These are phyloP conservation scores for Colletotrichum liaoningense DNA, from an alignment of 2,329 filamentous ascomycete genomes.

Conservation along the genomic window DNA sequence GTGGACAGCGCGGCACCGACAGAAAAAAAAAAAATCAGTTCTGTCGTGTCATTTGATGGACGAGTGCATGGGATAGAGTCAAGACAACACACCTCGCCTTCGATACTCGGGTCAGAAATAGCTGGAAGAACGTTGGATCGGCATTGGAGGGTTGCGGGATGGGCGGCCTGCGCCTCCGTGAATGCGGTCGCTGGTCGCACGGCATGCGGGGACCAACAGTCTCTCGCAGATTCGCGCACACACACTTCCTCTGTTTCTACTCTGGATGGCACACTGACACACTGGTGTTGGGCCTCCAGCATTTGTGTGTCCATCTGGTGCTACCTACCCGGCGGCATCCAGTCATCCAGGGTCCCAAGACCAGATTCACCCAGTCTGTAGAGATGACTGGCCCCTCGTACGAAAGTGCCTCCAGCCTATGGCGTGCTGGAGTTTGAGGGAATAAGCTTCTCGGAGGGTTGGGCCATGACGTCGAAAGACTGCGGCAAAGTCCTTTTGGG, in stretches of 20 bases:
- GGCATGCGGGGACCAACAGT: constrained; percentile 10
- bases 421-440: constrained; percentile 26
- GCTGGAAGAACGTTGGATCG: constrained; percentile 12
- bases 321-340: background rate
- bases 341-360: background rate
- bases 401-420: constrained; percentile 3
- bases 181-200: constrained; percentile 2
- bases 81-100: constrained; percentile 5
- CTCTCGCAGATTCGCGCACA: background rate
- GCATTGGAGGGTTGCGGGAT: background rate
- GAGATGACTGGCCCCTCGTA: background rate
- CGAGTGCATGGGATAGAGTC: background rate
- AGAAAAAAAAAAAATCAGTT: background rate
- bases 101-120: background rate
- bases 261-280: background rate
- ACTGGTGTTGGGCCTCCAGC: constrained; percentile 14
- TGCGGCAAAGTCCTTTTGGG: background rate
- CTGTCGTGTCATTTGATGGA: background rate
- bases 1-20: background rate
- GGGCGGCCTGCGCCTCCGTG: constrained; percentile 4
- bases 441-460: constrained; percentile 30
- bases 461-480: constrained; percentile 21
- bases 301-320: background rate
- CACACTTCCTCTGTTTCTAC: too few species aligned
- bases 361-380: background rate